Evolutionary conservation across 1,284 basidiomycete genomes (phyloP).

Genomic region (Hemileia vastatrix): DNA sequence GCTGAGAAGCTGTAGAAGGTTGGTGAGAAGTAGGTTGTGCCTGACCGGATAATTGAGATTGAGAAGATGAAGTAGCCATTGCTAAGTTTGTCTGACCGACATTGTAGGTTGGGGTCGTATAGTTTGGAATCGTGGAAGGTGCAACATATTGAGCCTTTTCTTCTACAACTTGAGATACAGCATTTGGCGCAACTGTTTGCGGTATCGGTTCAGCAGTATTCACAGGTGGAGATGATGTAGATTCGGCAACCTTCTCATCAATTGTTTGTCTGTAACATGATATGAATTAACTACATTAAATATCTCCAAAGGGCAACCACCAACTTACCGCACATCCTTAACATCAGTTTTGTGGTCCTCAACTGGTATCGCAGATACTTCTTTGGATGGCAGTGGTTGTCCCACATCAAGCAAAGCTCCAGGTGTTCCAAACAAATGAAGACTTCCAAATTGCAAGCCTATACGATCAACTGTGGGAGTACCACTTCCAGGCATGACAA

Average conservation of each 20-base stretch:
- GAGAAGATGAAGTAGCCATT: constrained; percentile 4
- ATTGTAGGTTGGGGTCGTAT: constrained; percentile 7
- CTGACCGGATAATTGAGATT: constrained; percentile 10
- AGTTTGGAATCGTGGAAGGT: constrained; percentile 1
- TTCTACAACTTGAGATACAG: constrained; percentile 6
- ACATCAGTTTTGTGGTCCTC: no score
- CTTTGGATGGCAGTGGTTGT: no score
- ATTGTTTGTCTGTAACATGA: no score
- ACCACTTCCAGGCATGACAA: constrained; percentile 23
- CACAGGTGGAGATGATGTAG: constrained; percentile 7
- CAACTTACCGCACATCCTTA: no score
- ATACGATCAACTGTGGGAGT: constrained; percentile 21
- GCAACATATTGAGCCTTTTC: constrained; percentile 3
- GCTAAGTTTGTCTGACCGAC: constrained; percentile 4
- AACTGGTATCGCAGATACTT: no score
- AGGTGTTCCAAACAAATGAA: constrained; percentile 12
- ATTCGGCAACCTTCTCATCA: no score
- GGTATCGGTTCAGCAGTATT: constrained; percentile 1
- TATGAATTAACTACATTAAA: no score
- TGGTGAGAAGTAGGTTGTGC: constrained; percentile 14
- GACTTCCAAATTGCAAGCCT: constrained; percentile 19
- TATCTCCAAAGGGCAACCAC: no score
- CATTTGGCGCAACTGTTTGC: constrained; percentile 10
- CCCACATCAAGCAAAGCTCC: constrained; percentile 5
- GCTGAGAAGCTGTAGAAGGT: not conserved